phyloP scores from a whole-genome alignment of 2,329 filamentous ascomycete genomes.

The Pestalotiopsis sp. region DNA sequence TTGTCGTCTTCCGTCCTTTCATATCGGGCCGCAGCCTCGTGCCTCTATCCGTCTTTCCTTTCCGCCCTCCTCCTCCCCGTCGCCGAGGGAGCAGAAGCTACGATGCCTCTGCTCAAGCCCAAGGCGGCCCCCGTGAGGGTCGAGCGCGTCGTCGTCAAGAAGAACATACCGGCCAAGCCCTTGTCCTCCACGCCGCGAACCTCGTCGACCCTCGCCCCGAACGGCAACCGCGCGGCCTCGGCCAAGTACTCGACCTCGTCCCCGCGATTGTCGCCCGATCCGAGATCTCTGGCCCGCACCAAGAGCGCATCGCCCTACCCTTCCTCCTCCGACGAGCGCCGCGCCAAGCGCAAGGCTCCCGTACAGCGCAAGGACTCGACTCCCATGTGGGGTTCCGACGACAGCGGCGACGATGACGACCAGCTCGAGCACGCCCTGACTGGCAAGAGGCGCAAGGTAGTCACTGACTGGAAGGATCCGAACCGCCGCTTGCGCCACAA shows the following conservation, averaged over 20 bases:
- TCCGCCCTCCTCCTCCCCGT: not conserved
- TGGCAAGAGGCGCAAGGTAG: conserved; percentile 45
- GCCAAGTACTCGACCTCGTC: conserved; percentile 32
- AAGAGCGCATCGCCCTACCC: conserved; percentile 44
- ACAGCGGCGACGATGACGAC: conserved; percentile 51
- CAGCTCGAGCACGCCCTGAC: conserved; percentile 49
- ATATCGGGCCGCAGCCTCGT: not conserved
- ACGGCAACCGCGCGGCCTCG: conserved; percentile 22
- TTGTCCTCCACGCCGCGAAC: conserved; percentile 18
- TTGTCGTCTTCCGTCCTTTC: not conserved
- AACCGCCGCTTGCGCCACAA: conserved; percentile 50
- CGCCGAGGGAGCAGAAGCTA: not conserved
- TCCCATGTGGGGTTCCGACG: conserved; percentile 49
- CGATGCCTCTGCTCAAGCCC: conserved; percentile 10
- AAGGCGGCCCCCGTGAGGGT: conserved; percentile 3
- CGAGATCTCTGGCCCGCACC: conserved; percentile 30
- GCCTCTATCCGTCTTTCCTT: not conserved
- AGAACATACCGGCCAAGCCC: not conserved
- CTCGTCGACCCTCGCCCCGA: conserved; percentile 27
- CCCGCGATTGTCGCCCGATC: conserved; percentile 44
- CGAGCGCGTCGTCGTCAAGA: conserved; percentile 1
- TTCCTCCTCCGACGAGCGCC: conserved; percentile 32
- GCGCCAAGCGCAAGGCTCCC: conserved; percentile 49
- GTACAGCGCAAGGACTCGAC: conserved; percentile 27
- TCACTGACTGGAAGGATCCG: conserved; percentile 47